A percentile compares a stretch with the other conserved stretches of the same genome.
These are phyloP conservation scores for Scortechinia acanthostroma DNA, from an alignment of 2,329 filamentous ascomycete genomes.

Conservation along the genomic window DNA sequence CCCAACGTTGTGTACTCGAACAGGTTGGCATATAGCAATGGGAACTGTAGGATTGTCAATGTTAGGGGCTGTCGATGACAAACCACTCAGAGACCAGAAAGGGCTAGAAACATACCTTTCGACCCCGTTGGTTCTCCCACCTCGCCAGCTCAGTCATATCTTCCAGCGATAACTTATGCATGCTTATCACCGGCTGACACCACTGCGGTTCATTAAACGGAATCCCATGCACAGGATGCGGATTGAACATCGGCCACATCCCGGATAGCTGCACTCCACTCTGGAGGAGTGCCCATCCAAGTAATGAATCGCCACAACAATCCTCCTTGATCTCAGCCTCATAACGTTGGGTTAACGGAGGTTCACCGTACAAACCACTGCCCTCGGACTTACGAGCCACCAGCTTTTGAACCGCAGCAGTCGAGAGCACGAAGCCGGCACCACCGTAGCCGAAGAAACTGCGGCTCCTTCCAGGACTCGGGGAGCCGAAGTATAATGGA, in stretches of 20 bases:
- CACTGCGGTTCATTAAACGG: constrained; percentile 36
- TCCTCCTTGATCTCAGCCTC: constrained; percentile 31
- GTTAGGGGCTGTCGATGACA: background rate
- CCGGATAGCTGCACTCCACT: constrained; percentile 33
- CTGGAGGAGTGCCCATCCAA: constrained; percentile 35
- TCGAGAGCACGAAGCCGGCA: constrained; percentile 34
- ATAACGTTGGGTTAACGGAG: constrained; percentile 27
- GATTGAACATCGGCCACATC: constrained; percentile 38
- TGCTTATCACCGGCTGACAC: constrained; percentile 39
- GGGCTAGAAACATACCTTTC: background rate
- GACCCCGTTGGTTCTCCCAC: constrained; percentile 23
- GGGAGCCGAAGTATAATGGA: constrained; percentile 39
- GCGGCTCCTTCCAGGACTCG: constrained; percentile 25
- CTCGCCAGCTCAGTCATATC: constrained; percentile 40
- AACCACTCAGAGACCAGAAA: background rate
- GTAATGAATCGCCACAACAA: constrained; percentile 42
- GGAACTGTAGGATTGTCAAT: background rate
- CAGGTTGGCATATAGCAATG: constrained; percentile 12
- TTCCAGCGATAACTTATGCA: constrained; percentile 35
- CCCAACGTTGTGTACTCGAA: constrained; percentile 16
- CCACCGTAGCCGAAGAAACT: constrained; percentile 40
- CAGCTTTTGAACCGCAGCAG: constrained; percentile 31
- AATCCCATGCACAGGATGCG: constrained; percentile 38
- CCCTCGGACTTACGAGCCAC: constrained; percentile 18
- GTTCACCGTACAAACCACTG: constrained; percentile 26